phyloP scores from a whole-genome alignment of 148 eudicot genomes.

The Camellia lanceoleosa region DNA sequence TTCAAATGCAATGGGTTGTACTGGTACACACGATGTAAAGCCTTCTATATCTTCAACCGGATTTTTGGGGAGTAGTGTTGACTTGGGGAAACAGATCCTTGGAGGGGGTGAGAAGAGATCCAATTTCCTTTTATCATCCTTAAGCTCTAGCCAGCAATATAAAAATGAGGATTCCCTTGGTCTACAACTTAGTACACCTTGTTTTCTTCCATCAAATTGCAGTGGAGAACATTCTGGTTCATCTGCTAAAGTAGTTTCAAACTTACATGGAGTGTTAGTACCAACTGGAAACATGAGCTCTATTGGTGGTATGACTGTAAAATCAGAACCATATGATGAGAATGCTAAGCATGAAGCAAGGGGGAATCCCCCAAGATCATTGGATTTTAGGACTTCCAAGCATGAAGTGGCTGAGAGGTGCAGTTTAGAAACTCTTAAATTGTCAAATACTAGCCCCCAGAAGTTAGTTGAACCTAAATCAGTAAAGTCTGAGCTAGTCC shows the following conservation, averaged over 20 bases:
- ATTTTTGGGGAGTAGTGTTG: not conserved
- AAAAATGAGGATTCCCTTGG: conserved; percentile 24
- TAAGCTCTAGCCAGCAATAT: not conserved
- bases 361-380: conserved; percentile 13
- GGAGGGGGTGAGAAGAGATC: conserved; percentile 11
- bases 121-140: conserved; percentile 4
- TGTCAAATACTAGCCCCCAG: conserved; percentile 11
- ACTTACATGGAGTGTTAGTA: not conserved
- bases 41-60: conserved; percentile 6
- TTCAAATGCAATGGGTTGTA: conserved; percentile 1
- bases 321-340: conserved; percentile 34
- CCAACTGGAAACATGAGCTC: conserved; percentile 1
- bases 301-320: conserved; percentile 20
- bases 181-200: conserved; percentile 23
- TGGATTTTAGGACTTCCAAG: conserved; percentile 16
- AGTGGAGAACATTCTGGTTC: conserved; percentile 9
- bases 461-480: conserved; percentile 16
- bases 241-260: conserved; percentile 13
- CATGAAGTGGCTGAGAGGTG: conserved; percentile 19
- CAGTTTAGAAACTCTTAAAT: conserved; percentile 8
- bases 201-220: not conserved
- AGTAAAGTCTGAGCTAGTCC: conserved; percentile 31
- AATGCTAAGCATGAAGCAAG: conserved; percentile 14
- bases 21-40: conserved; percentile 4
- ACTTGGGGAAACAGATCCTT: conserved; percentile 24